Percentiles rank a stretch among this genome's conserved stretches.
Evolutionary conservation across 805 yeast genomes (phyloP).

Genomic region (Cyberlindnera americana): DNA sequence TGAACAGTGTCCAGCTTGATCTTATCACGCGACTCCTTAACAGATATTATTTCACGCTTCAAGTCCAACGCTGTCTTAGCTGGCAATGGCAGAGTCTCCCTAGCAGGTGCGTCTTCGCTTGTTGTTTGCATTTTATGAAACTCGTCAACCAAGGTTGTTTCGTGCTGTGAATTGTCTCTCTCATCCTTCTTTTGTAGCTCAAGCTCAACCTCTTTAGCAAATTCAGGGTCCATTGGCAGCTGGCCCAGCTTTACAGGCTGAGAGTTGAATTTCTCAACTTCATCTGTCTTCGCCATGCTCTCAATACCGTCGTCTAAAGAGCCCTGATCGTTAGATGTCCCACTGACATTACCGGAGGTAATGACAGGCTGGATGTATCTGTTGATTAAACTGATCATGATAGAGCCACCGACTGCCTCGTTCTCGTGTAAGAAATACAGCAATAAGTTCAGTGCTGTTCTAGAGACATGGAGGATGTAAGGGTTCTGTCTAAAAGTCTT

Average conservation of each 20-base stretch:
- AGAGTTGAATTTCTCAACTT: constrained; percentile 59
- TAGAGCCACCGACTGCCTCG: constrained; percentile 87
- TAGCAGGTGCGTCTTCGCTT: constrained; percentile 57
- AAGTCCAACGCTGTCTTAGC: constrained; percentile 75
- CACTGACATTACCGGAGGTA: constrained; percentile 41
- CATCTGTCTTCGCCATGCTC: constrained; percentile 32
- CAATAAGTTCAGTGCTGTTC: constrained; percentile 79
- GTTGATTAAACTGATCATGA: constrained; percentile 80
- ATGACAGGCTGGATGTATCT: constrained; percentile 61
- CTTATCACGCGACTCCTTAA: constrained; percentile 78
- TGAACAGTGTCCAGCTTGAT: constrained; percentile 67
- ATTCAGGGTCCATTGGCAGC: constrained; percentile 83
- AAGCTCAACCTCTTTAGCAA: constrained; percentile 76
- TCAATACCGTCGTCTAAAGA: constrained; percentile 36
- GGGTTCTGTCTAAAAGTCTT: constrained; percentile 68
- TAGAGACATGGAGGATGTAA: constrained; percentile 71
- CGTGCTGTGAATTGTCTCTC: constrained; percentile 37
- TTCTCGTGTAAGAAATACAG: constrained; percentile 87
- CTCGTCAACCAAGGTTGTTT: constrained; percentile 53
- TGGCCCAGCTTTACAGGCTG: constrained; percentile 78
- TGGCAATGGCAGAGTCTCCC: constrained; percentile 82
- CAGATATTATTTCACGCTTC: constrained; percentile 69
- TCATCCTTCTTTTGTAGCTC: constrained; percentile 75
- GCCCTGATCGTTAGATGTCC: constrained; percentile 30
- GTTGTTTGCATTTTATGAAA: constrained; percentile 48